Percentiles rank a stretch among this genome's conserved stretches.
These are phyloP conservation scores for Microbotryum scabiosae DNA, from an alignment of 1,284 basidiomycete genomes.

Conservation along the genomic window DNA sequence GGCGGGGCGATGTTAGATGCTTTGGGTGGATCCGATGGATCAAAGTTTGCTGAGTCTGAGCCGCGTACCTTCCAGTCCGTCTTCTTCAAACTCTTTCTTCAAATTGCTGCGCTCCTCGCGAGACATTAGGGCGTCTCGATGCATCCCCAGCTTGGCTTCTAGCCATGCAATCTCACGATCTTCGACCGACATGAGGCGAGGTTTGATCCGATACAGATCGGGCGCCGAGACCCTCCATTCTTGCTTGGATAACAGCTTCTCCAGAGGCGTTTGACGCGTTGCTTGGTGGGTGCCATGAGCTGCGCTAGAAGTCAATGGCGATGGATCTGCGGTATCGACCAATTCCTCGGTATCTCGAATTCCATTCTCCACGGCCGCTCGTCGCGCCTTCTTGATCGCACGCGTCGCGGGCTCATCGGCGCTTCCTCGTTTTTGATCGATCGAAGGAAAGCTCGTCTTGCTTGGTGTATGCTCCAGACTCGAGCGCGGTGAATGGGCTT, in stretches of 20 bases:
- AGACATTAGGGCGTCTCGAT: conserved; percentile 1
- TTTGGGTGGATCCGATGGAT: conserved; percentile 2
- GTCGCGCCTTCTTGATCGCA: too few relatives aligned
- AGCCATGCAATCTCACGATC: conserved; percentile 69
- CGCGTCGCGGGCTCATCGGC: too few relatives aligned
- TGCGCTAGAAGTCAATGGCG: not conserved
- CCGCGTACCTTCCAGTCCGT: conserved; percentile 53
- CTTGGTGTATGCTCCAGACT: too few relatives aligned
- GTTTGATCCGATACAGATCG: conserved; percentile 29
- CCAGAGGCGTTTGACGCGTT: conserved; percentile 18
- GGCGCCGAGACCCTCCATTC: conserved; percentile 31
- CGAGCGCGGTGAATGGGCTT: too few relatives aligned
- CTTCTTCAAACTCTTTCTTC: conserved; percentile 44
- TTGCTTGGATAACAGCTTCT: conserved; percentile 27
- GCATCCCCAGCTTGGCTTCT: conserved; percentile 56
- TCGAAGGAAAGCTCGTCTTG: too few relatives aligned
- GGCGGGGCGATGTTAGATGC: not conserved
- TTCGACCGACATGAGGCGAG: conserved; percentile 52
- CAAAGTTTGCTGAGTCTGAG: conserved; percentile 26
- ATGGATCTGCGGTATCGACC: too few relatives aligned
- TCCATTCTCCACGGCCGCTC: too few relatives aligned
- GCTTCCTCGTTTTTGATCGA: too few relatives aligned
- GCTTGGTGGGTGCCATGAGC: not conserved
- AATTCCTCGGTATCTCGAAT: too few relatives aligned
- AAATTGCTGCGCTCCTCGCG: conserved; percentile 42